These are phyloP conservation scores for Aspergillus leporis DNA, from an alignment of 495 filamentous ascomycete species.

Conservation along the genomic window DNA sequence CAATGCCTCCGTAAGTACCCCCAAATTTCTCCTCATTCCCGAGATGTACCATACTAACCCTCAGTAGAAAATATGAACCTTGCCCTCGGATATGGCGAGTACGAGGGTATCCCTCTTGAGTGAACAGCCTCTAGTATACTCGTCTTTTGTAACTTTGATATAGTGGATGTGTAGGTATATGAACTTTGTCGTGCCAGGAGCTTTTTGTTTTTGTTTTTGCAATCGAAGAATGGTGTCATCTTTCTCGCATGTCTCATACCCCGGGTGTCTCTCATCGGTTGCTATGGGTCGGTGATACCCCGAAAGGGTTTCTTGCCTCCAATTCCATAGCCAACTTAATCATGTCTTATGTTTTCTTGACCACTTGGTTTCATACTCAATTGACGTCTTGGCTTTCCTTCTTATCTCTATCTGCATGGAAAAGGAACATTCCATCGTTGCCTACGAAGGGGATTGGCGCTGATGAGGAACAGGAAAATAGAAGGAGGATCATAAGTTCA, in stretches of 20 bases:
- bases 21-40: neutral
- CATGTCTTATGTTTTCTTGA: conserved; percentile 20
- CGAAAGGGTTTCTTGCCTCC: conserved; percentile 21
- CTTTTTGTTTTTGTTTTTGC: conserved; percentile 15
- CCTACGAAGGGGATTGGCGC: conserved; percentile 6
- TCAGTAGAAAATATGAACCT: conserved; percentile 92
- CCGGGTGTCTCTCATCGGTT: conserved; percentile 34
- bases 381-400: neutral
- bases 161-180: conserved; percentile 26
- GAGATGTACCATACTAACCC: conserved; percentile 1
- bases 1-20: conserved; percentile 84
- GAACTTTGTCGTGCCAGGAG: conserved; percentile 17
- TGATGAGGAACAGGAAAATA: conserved; percentile 11
- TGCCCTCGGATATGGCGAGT: conserved; percentile 88
- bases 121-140: conserved; percentile 30
- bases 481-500: conserved; percentile 10
- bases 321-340: conserved; percentile 29
- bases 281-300: conserved; percentile 33
- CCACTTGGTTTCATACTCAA: conserved; percentile 7
- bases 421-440: neutral
- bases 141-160: conserved; percentile 22
- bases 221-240: conserved; percentile 17
- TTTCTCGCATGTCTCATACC: conserved; percentile 32
- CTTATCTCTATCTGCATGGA: neutral
- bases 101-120: conserved; percentile 81